Evolutionary conservation across 768 basidiomycete genomes (phyloP).

Genomic region (Leucosporidium yakuticum): DNA sequence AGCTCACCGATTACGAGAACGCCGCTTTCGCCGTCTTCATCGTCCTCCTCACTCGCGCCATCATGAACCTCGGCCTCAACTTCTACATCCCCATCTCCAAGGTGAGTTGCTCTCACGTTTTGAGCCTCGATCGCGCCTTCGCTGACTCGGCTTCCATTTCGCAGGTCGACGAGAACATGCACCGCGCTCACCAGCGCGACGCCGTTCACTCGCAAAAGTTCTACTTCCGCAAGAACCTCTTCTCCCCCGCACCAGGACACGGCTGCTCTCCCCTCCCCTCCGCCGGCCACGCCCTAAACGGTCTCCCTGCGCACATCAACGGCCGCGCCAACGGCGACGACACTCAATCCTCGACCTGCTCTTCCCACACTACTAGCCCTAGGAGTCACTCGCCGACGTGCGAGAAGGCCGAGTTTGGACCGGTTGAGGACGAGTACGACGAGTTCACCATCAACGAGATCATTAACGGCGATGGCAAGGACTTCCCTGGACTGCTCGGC

Average conservation of each 20-base stretch:
- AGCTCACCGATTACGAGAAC: constrained; percentile 98
- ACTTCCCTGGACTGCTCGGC: constrained; percentile 22
- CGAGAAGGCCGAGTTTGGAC: constrained; percentile 38
- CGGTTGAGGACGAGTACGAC: constrained; percentile 75
- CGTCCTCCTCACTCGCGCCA: constrained; percentile 87
- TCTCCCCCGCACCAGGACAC: constrained; percentile 43
- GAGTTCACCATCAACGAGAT: constrained; percentile 90
- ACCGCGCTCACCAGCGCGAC: constrained; percentile 73
- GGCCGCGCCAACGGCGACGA: constrained; percentile 34
- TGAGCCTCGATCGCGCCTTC: not conserved
- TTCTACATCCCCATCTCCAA: constrained; percentile 97
- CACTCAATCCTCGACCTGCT: constrained; percentile 14
- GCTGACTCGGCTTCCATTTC: not conserved
- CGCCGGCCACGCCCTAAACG: constrained; percentile 16
- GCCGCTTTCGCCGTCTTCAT: constrained; percentile 93
- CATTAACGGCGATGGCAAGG: constrained; percentile 61
- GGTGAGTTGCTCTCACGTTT: constrained; percentile 48
- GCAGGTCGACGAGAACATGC: constrained; percentile 97
- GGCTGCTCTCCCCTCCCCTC: constrained; percentile 16
- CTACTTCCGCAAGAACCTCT: constrained; percentile 81
- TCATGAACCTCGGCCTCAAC: constrained; percentile 82
- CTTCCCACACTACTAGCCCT: constrained; percentile 23
- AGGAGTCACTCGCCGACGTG: constrained; percentile 28
- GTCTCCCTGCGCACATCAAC: constrained; percentile 32
- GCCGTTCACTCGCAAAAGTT: constrained; percentile 70